phyloP scores from a whole-genome alignment of 371 early-diverging fungal species.

The Mucor sp. region DNA sequence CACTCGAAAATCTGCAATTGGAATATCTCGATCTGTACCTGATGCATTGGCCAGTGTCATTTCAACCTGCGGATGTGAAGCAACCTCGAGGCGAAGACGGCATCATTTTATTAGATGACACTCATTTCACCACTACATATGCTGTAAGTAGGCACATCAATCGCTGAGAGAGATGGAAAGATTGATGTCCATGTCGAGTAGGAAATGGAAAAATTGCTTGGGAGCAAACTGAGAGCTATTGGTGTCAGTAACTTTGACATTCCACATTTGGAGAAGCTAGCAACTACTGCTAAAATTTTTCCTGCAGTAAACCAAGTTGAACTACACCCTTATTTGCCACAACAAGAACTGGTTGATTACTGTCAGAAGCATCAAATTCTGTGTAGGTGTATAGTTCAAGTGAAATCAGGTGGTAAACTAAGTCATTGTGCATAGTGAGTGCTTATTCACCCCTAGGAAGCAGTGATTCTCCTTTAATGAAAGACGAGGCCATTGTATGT shows the following conservation, averaged over 20 bases:
- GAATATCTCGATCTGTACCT: slow-evolving; percentile 77
- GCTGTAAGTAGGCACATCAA: slow-evolving; percentile 16
- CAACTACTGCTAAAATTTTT: slow-evolving; percentile 31
- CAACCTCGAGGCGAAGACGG: slow-evolving; percentile 30
- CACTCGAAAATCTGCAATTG: slow-evolving; percentile 58
- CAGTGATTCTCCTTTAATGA: slow-evolving; percentile 29
- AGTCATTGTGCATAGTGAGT: slow-evolving; percentile 14
- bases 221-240: slow-evolving; percentile 34
- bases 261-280: slow-evolving; percentile 29
- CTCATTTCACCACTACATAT: slow-evolving; percentile 51
- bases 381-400: slow-evolving; percentile 11
- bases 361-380: slow-evolving; percentile 31
- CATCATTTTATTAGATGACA: slow-evolving; percentile 16
- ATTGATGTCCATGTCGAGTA: slow-evolving; percentile 9
- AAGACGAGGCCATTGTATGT: slow-evolving; percentile 28
- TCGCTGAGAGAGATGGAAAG: slow-evolving; percentile 18
- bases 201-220: slow-evolving; percentile 36
- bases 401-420: background rate
- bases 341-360: slow-evolving; percentile 27
- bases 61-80: slow-evolving; percentile 19
- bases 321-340: slow-evolving; percentile 50
- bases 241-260: slow-evolving; percentile 46
- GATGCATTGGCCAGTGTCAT: slow-evolving; percentile 46
- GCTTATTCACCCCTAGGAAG: slow-evolving; percentile 47
- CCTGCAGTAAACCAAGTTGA: slow-evolving; percentile 62